phyloP scores from a whole-genome alignment of 108 stramenopile species.

The Fragilariopsis cylindrus region DNA sequence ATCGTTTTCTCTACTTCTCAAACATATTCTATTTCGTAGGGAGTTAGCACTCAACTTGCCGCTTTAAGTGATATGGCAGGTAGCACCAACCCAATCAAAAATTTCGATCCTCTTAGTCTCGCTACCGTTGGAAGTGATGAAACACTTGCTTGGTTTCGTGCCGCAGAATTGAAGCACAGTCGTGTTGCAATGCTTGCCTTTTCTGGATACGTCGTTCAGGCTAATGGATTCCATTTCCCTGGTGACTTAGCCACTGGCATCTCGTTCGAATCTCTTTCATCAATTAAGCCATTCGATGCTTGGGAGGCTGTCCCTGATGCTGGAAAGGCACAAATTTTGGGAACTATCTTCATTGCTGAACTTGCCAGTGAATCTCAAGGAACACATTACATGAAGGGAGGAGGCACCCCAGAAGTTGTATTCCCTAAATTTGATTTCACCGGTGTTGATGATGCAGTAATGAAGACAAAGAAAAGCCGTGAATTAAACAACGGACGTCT shows the following conservation, averaged over 20 bases:
- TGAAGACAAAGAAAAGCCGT: conserved; percentile 60
- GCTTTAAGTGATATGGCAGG: conserved; percentile 66
- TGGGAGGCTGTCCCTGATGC: conserved; percentile 84
- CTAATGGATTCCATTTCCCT: conserved; percentile 78
- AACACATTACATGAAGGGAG: conserved; percentile 88
- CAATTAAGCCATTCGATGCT: conserved; percentile 80
- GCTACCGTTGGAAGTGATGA: conserved; percentile 62
- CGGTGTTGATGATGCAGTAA: conserved; percentile 56
- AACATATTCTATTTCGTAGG: conserved; percentile 14
- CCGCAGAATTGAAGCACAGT: conserved; percentile 84
- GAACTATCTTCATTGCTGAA: conserved; percentile 79
- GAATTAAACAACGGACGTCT: conserved; percentile 67
- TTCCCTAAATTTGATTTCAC: conserved; percentile 87
- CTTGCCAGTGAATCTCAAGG: conserved; percentile 61
- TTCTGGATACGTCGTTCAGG: conserved; percentile 80
- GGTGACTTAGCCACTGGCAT: conserved; percentile 68
- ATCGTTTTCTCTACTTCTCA: too few relatives aligned
- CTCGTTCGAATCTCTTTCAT: conserved; percentile 67
- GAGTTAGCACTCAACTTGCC: conserved; percentile 45
- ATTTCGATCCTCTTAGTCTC: conserved; percentile 77
- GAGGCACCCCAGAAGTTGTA: conserved; percentile 69
- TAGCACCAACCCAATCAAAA: conserved; percentile 59
- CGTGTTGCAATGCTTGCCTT: conserved; percentile 88
- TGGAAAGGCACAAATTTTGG: conserved; percentile 83
- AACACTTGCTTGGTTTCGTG: conserved; percentile 83